phyloP scores from a whole-genome alignment of 1,139 yeast genomes.

The Magnusiomyces paraingens region DNA sequence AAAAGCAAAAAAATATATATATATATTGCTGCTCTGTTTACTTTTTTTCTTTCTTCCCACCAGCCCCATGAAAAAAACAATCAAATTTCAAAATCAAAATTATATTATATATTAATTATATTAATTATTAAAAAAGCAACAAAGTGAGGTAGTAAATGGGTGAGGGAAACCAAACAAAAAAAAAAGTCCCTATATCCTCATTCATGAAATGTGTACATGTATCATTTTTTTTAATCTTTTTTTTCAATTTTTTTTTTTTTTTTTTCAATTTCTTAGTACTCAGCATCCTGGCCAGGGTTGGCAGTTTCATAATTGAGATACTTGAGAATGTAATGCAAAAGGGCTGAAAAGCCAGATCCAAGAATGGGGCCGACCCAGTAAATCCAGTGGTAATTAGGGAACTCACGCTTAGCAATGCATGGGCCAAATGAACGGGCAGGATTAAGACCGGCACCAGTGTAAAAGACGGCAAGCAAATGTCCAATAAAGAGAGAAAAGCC shows the following conservation, averaged over 20 bases:
- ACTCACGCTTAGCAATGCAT: constrained; percentile 58
- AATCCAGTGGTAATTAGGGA: constrained; percentile 86
- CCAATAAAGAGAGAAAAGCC: constrained; percentile 79
- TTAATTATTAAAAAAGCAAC: too few species aligned
- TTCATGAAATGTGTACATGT: not conserved
- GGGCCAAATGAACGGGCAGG: constrained; percentile 92
- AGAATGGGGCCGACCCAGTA: constrained; percentile 85
- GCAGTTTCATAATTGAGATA: constrained; percentile 62
- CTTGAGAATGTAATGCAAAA: constrained; percentile 62
- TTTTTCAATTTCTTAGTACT: constrained; percentile 21
- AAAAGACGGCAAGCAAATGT: constrained; percentile 74
- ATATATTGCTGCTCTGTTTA: too few species aligned
- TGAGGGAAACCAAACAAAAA: too few species aligned
- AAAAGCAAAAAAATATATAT: too few species aligned
- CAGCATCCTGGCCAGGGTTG: constrained; percentile 64
- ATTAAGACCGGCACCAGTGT: constrained; percentile 88
- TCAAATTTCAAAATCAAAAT: too few species aligned
- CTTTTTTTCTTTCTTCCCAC: too few species aligned
- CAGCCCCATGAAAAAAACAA: too few species aligned
- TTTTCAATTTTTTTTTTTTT: too few species aligned
- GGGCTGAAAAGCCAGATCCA: constrained; percentile 62
- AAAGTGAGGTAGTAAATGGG: too few species aligned
- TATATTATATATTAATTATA: too few species aligned
- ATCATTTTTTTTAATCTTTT: not conserved
- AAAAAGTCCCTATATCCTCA: too few species aligned